A percentile compares a stretch with the other conserved stretches of the same genome.
phyloP scores from a whole-genome alignment of 805 yeast species.

The Sugiyamaella lignohabitans region DNA sequence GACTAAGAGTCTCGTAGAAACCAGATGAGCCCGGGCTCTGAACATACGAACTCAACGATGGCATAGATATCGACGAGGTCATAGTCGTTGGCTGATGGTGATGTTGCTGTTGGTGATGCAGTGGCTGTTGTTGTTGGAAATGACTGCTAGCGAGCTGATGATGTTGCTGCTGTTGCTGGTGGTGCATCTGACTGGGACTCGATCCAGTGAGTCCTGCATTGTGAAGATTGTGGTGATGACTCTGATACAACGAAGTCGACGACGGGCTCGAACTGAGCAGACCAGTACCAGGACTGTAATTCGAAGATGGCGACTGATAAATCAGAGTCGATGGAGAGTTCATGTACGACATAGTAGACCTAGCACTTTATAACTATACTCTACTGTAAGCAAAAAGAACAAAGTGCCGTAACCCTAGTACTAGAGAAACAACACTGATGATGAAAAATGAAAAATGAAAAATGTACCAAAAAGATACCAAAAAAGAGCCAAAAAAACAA shows the following conservation, averaged over 20 bases:
- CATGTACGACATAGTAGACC: conserved; percentile 2
- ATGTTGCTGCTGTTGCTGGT: too few relatives aligned
- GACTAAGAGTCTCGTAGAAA: background rate
- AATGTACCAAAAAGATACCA: too few relatives aligned
- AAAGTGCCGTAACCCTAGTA: too few relatives aligned
- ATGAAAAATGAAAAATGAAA: background rate
- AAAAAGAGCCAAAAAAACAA: background rate
- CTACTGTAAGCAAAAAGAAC: too few relatives aligned
- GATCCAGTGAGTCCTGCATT: background rate
- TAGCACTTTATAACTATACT: conserved; percentile 2
- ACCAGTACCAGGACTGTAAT: background rate
- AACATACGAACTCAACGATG: background rate
- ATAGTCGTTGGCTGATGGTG: too few relatives aligned
- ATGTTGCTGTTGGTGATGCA: too few relatives aligned
- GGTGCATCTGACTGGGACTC: too few relatives aligned
- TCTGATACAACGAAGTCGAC: background rate
- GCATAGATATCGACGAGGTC: background rate
- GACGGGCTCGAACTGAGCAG: background rate
- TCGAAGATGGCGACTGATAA: background rate
- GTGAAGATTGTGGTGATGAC: background rate
- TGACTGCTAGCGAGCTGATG: too few relatives aligned
- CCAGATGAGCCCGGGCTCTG: too few relatives aligned
- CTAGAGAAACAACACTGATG: background rate
- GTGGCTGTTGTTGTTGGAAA: too few relatives aligned
- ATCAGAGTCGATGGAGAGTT: conserved; percentile 5